Percentiles rank a stretch among this genome's conserved stretches.
Evolutionary conservation across 163 green algal species (phyloP).

Genomic region (Scenedesmus sp.): DNA sequence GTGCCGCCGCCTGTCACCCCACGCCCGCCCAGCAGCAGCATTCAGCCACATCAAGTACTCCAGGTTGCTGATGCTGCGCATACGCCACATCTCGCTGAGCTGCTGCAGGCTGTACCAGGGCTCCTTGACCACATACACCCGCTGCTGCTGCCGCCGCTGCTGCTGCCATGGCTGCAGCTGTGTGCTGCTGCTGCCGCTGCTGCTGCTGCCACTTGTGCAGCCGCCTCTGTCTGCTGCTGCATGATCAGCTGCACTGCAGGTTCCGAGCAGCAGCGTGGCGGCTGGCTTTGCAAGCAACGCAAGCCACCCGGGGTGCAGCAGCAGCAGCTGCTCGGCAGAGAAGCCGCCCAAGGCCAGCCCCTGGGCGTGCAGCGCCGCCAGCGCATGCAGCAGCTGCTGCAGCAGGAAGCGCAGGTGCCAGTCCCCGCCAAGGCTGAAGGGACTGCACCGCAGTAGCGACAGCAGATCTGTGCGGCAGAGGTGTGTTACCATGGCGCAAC

Average conservation of each 20-base stretch:
- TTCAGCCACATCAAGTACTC: constrained; percentile 62
- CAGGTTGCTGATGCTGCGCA: constrained; percentile 33
- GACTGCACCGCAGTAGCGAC: constrained; percentile 32
- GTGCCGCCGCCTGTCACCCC: constrained; percentile 57
- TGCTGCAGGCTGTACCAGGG: constrained; percentile 12
- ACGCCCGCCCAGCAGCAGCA: constrained; percentile 52
- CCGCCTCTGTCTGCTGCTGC: constrained; percentile 12
- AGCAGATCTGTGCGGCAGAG: not conserved
- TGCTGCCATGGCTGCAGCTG: not conserved
- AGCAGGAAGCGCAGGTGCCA: constrained; percentile 52
- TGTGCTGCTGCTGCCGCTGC: not conserved
- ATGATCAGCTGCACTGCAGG: not conserved
- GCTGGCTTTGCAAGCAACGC: constrained; percentile 25
- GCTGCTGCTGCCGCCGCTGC: constrained; percentile 32
- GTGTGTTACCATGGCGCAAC: not conserved
- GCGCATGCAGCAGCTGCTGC: constrained; percentile 45
- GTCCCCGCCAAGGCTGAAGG: constrained; percentile 30
- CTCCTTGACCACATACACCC: constrained; percentile 4
- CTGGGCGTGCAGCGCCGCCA: constrained; percentile 9
- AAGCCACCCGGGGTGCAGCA: constrained; percentile 18
- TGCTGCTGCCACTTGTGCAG: not conserved
- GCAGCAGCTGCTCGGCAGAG: constrained; percentile 6
- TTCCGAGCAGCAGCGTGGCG: not conserved
- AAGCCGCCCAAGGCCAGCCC: constrained; percentile 43
- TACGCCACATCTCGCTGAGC: constrained; percentile 47